Base-by-base conservation (phyloP, 2,329 filamentous ascomycete species). In the Botrytis elliptica region DNA sequence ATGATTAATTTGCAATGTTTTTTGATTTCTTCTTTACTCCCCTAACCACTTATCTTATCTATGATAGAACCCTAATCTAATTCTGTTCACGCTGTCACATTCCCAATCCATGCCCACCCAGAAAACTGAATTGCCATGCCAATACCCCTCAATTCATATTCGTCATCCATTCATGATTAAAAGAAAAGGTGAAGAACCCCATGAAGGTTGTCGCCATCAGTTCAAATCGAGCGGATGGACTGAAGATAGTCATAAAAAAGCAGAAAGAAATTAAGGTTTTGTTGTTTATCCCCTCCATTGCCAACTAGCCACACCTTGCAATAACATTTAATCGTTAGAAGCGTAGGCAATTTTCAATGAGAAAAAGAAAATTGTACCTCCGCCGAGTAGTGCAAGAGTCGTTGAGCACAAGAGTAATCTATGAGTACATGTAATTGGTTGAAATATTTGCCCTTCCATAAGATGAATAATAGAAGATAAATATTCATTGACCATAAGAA, bases 371-470 rank as follows among this genome's bases (percentile, higher is more conserved):
- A 46, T 46, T 36, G 63, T 72, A 59, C 38, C 63, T 72, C 70
- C 62, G 67, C 49, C 40, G 40, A 49, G 63, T 33, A 72, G 49
- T 72, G 70, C 70, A 68, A 60, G 52, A 42, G 63, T 60, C 70
- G 70, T 72, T 38, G 70, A 72, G 42, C 70, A 72, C 70, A 77
- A 74, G 74, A 73, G 66, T 77, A 76, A 74, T 79, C 77, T 80
- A 80, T 79, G 76, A 78, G 75, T 79, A 79, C 78, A 79, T 71
- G 72, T 59, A 33, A 66, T 33, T 73, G 74, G 74, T 78, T 73
- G 77, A 76, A 74, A 57, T 72, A 72, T 74, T 72, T 75, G 75
- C 75, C 73, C 71, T 55, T 57, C 55, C 42, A 69, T 71, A 65
- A 73, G 44, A 59, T 29, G 70, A 73, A 74, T 74, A 78, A 77